Percentiles rank a stretch among this genome's conserved stretches.
Evolutionary conservation across 306 rosid species (phyloP).

Genomic region (Ziziphus jujuba): DNA sequence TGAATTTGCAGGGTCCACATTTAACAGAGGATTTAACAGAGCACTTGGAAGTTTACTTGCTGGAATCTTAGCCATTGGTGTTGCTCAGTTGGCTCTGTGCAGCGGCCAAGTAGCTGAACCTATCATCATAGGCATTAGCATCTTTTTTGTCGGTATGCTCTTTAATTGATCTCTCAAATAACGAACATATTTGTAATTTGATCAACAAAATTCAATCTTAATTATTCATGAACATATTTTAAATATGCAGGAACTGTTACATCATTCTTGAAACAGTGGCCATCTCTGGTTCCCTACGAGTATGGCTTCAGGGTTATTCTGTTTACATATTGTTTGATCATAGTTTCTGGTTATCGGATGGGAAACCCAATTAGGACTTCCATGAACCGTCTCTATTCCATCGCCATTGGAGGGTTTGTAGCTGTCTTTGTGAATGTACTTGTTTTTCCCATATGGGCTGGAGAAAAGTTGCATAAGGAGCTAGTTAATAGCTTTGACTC

Average conservation of each 20-base stretch:
- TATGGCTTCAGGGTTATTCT: constrained; percentile 63
- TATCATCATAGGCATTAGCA: constrained; percentile 59
- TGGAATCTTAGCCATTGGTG: constrained; percentile 57
- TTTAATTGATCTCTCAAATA: not conserved
- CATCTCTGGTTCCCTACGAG: constrained; percentile 57
- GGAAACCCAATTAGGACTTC: constrained; percentile 62
- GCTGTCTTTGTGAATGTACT: constrained; percentile 61
- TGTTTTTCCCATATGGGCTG: constrained; percentile 76
- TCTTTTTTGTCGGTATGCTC: constrained; percentile 48
- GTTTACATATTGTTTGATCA: constrained; percentile 59
- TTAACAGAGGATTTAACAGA: constrained; percentile 67
- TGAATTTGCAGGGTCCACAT: constrained; percentile 58
- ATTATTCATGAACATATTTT: not conserved
- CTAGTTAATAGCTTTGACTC: constrained; percentile 49
- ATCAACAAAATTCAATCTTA: not conserved
- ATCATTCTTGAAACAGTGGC: constrained; percentile 63
- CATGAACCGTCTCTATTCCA: constrained; percentile 58
- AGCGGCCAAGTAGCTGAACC: constrained; percentile 55
- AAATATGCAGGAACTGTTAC: constrained; percentile 46
- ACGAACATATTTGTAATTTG: not conserved
- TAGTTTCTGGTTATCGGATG: constrained; percentile 63
- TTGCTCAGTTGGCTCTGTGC: constrained; percentile 47
- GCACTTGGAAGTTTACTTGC: constrained; percentile 72
- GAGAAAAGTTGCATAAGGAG: constrained; percentile 59
- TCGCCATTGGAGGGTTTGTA: constrained; percentile 66